phyloP scores from a whole-genome alignment of 495 filamentous ascomycete genomes.

The Neurospora sp. region DNA sequence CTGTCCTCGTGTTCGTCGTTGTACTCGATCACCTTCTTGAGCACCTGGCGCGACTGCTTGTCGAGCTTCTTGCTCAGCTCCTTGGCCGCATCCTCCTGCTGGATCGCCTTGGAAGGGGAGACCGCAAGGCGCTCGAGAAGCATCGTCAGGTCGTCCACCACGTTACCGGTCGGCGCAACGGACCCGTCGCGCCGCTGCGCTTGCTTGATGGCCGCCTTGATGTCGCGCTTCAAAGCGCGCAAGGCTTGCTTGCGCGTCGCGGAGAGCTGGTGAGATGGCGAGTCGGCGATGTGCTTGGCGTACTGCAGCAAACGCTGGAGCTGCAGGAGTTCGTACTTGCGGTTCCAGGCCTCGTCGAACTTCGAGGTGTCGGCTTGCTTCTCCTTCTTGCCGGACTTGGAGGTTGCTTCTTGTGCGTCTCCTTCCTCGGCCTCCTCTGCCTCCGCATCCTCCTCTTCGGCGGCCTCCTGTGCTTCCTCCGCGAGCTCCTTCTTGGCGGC shows the following conservation, averaged over 20 bases:
- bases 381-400: slow-evolving; percentile 5
- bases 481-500: slow-evolving; percentile 6
- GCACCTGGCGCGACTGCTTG: not conserved
- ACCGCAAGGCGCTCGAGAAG: slow-evolving; percentile 14
- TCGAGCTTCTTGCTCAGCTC: not conserved
- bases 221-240: slow-evolving; percentile 21
- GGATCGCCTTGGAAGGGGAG: not conserved
- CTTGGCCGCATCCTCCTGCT: not conserved
- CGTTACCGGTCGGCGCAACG: slow-evolving; percentile 3
- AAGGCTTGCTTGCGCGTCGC: slow-evolving; percentile 28
- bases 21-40: slow-evolving; percentile 20
- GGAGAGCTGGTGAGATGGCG: slow-evolving; percentile 6
- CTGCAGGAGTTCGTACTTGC: not conserved
- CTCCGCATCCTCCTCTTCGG: slow-evolving; percentile 11
- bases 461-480: slow-evolving; percentile 14
- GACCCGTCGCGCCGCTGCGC: slow-evolving; percentile 4
- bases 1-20: slow-evolving; percentile 53
- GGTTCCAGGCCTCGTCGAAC: not conserved
- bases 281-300: slow-evolving; percentile 19
- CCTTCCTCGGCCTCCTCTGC: slow-evolving; percentile 12
- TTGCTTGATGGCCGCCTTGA: slow-evolving; percentile 19
- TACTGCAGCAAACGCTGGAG: slow-evolving; percentile 3
- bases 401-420: slow-evolving; percentile 15
- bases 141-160: slow-evolving; percentile 19
- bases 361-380: slow-evolving; percentile 17